phyloP scores from a whole-genome alignment of 768 basidiomycete species.

The Tulasnella sp. region DNA sequence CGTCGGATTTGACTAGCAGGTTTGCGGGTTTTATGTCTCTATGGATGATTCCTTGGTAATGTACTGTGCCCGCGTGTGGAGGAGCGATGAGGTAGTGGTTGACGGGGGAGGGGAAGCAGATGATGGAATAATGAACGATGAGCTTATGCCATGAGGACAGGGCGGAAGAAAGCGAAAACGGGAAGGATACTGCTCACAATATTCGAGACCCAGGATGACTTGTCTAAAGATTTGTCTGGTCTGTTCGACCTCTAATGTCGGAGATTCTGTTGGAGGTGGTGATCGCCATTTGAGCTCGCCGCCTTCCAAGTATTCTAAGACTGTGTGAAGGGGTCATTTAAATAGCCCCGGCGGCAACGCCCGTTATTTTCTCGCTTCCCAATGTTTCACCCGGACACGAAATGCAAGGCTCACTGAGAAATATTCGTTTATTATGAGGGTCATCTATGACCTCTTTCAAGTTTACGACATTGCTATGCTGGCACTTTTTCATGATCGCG shows the following conservation, averaged over 20 bases:
- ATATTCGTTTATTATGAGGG: slow-evolving; percentile 77
- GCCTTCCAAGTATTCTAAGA: slow-evolving; percentile 94
- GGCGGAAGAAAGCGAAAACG: not conserved
- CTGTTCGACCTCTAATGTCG: slow-evolving; percentile 78
- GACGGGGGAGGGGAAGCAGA: slow-evolving; percentile 24
- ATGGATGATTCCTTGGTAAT: slow-evolving; percentile 97
- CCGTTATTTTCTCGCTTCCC: not conserved
- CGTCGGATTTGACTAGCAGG: slow-evolving; percentile 83
- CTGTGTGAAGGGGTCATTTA: slow-evolving; percentile 40
- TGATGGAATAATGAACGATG: not conserved
- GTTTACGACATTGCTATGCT: slow-evolving; percentile 83
- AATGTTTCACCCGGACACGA: slow-evolving; percentile 27
- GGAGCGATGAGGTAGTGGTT: slow-evolving; percentile 21
- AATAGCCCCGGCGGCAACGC: not conserved
- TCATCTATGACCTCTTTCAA: slow-evolving; percentile 96
- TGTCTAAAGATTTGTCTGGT: slow-evolving; percentile 86
- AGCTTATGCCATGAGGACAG: slow-evolving; percentile 22
- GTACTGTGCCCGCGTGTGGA: slow-evolving; percentile 53
- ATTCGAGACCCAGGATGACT: slow-evolving; percentile 90
- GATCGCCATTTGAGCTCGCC: slow-evolving; percentile 92
- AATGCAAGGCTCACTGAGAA: slow-evolving; percentile 68
- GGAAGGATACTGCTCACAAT: slow-evolving; percentile 56
- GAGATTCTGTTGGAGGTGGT: slow-evolving; percentile 48
- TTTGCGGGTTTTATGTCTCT: slow-evolving; percentile 99
- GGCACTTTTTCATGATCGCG: slow-evolving; percentile 97